Base-by-base conservation (phyloP, 805 yeast genomes). In the Yarrowia yakushimensis region DNA sequence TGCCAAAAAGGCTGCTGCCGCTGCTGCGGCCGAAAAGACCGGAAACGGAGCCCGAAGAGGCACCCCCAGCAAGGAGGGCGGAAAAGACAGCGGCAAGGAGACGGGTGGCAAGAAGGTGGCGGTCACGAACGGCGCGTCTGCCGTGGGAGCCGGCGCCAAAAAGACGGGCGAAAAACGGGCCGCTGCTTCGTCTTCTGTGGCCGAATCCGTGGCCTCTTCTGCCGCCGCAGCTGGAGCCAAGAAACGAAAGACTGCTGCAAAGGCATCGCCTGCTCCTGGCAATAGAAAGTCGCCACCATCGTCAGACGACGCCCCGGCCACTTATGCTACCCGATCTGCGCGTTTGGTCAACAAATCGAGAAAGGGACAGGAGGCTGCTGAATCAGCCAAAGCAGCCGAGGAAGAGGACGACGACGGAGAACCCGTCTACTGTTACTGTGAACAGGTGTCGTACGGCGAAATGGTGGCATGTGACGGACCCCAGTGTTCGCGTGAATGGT, bases 391-490 rank as follows among this genome's bases (percentile, higher is more conserved):
- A 15, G 62, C 62, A 4, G 39, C 60, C 28, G 64, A 62, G 11
- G 66, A 59, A 22, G 66, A 74, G 63, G 76, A 73, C 27, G 62
- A 66, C 63, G 74, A 72, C 52, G 79, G 78, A 22, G 97, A 92
- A 70, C 96, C 96, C 0, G 83, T 91, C 1, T 93, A 93, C 73
- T 94, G 99, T 74, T 92, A 93, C 76, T 94, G 99, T 76, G 90
- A 91, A 72, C 97, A 92, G 72, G 96, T 92, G 0, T 93, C 97
- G 4, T 94, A 88, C 72, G 99, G 99, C 18, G 98, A 94, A 71
- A 94, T 94, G 99, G 97, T 94, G 65, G 99, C 96, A 1, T 94
- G 99, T 76, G 99, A 94, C 71, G 97, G 97, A 12, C 92, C 89
- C 34, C 84, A 86, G 64, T 93, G 98, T 77, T 85, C 85, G 72